Evolutionary conservation across 257 asterid genomes (phyloP).

Genomic region (Forsythia viridissima): DNA sequence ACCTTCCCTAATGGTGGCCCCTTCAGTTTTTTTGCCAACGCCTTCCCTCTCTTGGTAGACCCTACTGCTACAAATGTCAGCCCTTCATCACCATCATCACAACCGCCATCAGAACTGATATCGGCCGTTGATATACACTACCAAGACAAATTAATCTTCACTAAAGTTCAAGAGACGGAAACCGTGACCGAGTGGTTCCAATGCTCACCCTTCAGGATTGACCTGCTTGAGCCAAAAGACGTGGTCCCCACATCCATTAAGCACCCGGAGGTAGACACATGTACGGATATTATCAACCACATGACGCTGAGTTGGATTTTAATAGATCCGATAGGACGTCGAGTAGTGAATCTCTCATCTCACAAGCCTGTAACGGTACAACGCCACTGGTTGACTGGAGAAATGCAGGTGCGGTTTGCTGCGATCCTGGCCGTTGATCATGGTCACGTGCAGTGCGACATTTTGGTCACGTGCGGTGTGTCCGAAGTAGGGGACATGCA

Average conservation of each 20-base stretch:
- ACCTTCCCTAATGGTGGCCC: constrained; percentile 61
- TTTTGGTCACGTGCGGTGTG: constrained; percentile 66
- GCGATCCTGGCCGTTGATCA: constrained; percentile 41
- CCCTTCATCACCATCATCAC: constrained; percentile 7
- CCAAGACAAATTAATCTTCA: constrained; percentile 39
- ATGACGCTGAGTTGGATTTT: constrained; percentile 78
- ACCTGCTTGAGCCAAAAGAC: constrained; percentile 76
- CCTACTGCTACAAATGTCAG: neutral
- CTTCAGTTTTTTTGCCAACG: constrained; percentile 62
- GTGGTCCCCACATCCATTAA: constrained; percentile 52
- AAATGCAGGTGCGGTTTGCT: constrained; percentile 63
- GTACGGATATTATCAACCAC: constrained; percentile 28
- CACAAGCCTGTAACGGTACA: constrained; percentile 58
- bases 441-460: constrained; percentile 54
- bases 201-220: constrained; percentile 81
- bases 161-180: constrained; percentile 58
- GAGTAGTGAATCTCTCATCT: constrained; percentile 70
- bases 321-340: constrained; percentile 51
- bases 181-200: constrained; percentile 73
- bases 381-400: constrained; percentile 90
- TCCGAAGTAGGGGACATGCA: constrained; percentile 72
- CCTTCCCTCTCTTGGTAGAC: constrained; percentile 12
- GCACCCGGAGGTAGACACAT: constrained; percentile 48
- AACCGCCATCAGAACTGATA: constrained; percentile 48
- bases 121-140: constrained; percentile 77